Evolutionary conservation across 2,329 filamentous ascomycete genomes (phyloP).

Genomic region (Alternaria rosae): DNA sequence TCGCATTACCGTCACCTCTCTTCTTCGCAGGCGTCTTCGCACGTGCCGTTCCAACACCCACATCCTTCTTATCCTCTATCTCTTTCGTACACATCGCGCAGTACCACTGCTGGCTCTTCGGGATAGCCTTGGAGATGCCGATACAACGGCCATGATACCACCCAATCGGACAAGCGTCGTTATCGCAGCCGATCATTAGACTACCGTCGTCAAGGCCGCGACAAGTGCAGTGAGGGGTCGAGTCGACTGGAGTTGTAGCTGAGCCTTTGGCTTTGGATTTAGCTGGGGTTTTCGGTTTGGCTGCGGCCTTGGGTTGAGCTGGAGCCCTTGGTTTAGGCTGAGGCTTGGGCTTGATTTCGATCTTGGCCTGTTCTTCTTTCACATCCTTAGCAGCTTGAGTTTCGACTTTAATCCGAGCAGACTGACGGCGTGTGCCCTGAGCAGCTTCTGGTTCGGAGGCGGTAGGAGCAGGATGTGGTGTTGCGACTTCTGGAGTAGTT

Average conservation of each 20-base stretch:
- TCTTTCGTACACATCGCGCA: constrained; percentile 3
- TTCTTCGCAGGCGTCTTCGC: neutral
- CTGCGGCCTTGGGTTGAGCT: neutral
- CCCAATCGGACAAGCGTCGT: neutral
- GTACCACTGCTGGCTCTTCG: constrained; percentile 1
- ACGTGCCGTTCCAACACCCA: no score
- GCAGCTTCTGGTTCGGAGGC: neutral
- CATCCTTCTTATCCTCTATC: neutral
- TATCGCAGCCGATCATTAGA: constrained; percentile 15
- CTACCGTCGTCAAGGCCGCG: constrained; percentile 5
- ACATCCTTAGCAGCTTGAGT: neutral
- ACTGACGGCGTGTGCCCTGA: neutral
- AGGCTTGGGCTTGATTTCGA: neutral
- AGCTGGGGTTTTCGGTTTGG: neutral
- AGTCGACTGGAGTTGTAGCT: neutral
- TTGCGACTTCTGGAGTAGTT: neutral
- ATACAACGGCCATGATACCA: constrained; percentile 18
- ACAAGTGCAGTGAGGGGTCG: constrained; percentile 6
- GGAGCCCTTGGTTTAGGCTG: neutral
- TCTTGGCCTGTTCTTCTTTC: neutral
- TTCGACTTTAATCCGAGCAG: neutral
- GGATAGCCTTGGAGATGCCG: neutral
- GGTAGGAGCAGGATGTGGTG: neutral
- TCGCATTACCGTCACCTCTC: neutral
- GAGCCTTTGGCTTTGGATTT: neutral